phyloP scores from a whole-genome alignment of 345 rosid genomes.

The Eucalyptus curtisii region DNA sequence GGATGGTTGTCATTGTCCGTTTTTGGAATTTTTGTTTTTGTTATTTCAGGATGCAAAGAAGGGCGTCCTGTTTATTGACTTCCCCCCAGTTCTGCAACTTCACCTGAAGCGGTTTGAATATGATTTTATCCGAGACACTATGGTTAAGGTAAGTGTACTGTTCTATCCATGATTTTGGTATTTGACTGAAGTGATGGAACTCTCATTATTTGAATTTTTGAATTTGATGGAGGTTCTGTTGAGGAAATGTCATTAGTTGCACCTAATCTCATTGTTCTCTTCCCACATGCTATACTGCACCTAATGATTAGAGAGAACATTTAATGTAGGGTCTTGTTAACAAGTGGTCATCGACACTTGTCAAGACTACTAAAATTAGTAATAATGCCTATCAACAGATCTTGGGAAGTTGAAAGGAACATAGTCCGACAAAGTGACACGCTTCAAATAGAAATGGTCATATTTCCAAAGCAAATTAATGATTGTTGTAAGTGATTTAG shows the following conservation, averaged over 20 bases:
- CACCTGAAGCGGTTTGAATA: conserved; percentile 95
- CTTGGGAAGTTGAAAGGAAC: background rate
- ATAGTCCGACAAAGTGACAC: background rate
- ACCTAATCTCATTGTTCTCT: background rate
- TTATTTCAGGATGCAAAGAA: conserved; percentile 82
- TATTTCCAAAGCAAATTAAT: background rate
- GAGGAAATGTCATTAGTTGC: background rate
- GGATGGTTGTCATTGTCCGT: background rate
- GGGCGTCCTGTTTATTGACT: conserved; percentile 88
- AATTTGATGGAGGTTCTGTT: background rate
- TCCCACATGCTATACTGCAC: background rate
- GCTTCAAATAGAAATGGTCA: background rate
- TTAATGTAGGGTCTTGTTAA: background rate
- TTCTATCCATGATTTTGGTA: background rate
- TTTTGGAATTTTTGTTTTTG: background rate
- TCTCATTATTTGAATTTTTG: background rate
- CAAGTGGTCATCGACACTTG: background rate
- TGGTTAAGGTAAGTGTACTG: conserved; percentile 78
- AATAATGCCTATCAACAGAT: background rate
- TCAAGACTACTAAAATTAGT: background rate
- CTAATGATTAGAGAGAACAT: background rate
- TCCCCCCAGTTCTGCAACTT: conserved; percentile 97
- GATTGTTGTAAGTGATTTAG: background rate
- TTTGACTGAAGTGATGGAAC: background rate
- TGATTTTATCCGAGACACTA: conserved; percentile 90